Percentiles rank a stretch among this genome's conserved stretches.
These are phyloP conservation scores for Vitellaria paradoxa DNA, from an alignment of 179 eudicot species.

Conservation along the genomic window DNA sequence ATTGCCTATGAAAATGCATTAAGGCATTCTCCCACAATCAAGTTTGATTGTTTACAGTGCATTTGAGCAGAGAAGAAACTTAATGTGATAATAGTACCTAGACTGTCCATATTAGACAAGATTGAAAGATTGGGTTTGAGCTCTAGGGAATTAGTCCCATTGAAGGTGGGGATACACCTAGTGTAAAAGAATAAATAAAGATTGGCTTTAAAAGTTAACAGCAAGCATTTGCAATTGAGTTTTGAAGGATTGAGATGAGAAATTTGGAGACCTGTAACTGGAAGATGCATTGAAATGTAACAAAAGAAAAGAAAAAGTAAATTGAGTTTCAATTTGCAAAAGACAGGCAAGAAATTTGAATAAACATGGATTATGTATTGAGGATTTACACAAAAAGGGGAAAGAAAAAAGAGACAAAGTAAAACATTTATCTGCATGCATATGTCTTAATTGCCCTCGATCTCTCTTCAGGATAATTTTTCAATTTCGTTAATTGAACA, in stretches of 20 bases:
- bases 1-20: no score
- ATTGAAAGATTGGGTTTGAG: background rate
- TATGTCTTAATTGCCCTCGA: background rate
- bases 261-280: background rate
- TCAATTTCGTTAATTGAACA: background rate
- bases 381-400: no score
- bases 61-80: background rate
- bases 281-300: background rate
- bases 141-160: background rate
- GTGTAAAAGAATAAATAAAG: background rate
- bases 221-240: background rate
- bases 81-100: background rate
- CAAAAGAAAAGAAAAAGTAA: background rate
- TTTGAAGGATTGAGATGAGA: conserved; percentile 7
- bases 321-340: background rate
- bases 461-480: background rate
- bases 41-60: no score
- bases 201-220: background rate
- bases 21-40: no score
- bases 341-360: background rate
- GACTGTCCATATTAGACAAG: background rate
- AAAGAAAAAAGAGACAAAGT: background rate
- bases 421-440: background rate
- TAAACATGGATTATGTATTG: background rate
- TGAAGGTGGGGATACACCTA: no score